Conservation (phyloP, 2,329 filamentous ascomycete genomes). For the Ilyonectria sp. region DNA sequence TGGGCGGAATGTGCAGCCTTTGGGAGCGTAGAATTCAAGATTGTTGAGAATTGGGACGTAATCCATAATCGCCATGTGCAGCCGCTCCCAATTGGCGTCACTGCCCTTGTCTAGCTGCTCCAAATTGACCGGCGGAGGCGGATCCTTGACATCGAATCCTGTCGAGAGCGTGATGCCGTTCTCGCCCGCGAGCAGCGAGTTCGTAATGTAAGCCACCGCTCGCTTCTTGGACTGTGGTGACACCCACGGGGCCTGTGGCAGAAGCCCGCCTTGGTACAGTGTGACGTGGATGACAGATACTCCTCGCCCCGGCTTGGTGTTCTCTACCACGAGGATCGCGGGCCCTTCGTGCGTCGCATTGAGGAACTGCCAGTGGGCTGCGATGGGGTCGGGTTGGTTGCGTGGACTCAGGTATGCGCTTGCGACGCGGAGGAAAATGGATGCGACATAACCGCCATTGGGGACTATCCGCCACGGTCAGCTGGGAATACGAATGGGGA, state of each 20-base stretch:
- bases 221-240: slow-evolving; percentile 49
- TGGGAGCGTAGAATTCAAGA: slow-evolving; percentile 51
- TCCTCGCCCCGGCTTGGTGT: slow-evolving; percentile 59
- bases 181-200: slow-evolving; percentile 46
- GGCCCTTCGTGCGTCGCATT: slow-evolving; percentile 56
- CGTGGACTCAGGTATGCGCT: slow-evolving; percentile 51
- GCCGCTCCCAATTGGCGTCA: slow-evolving; percentile 39
- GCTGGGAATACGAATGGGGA: too few species aligned
- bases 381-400: slow-evolving; percentile 56
- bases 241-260: slow-evolving; percentile 54
- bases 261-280: slow-evolving; percentile 58
- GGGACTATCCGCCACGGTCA: slow-evolving; percentile 51
- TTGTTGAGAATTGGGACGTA: slow-evolving; percentile 48
- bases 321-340: slow-evolving; percentile 56
- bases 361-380: slow-evolving; percentile 60
- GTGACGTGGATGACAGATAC: slow-evolving; percentile 60
- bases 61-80: slow-evolving; percentile 37
- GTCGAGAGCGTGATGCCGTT: slow-evolving; percentile 50
- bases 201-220: slow-evolving; percentile 59
- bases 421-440: slow-evolving; percentile 56
- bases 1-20: slow-evolving; percentile 18
- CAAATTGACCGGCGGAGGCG: slow-evolving; percentile 41
- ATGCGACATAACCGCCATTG: slow-evolving; percentile 63
- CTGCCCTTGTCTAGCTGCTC: slow-evolving; percentile 4
- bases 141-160: slow-evolving; percentile 39